Base-by-base conservation (phyloP, 257 asterid genomes). In the Solanum paucissectum region DNA sequence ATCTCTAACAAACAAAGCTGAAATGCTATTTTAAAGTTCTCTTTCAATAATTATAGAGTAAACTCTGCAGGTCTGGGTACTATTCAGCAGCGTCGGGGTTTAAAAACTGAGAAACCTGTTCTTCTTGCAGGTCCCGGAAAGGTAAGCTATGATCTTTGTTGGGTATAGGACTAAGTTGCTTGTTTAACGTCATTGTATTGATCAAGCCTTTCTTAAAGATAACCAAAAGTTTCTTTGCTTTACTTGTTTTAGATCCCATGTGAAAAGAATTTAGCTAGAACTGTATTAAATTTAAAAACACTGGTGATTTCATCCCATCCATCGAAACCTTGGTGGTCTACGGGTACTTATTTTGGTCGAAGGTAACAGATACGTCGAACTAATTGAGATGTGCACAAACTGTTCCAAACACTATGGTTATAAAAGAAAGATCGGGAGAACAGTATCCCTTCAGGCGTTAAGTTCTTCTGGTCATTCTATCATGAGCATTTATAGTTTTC, bases 81-180 rank as follows among this genome's bases (percentile, higher is more conserved):
- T 88, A 95, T 97, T 89, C 98, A 95, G 90, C 93, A 91, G 91
- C 94, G 99, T 7, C 97, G 99, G 12, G 94, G 95, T 77, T 83
- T 91, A 46, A 89, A 83, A 49, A 94, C 97, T 7, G 99, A 93
- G 89, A 95, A 95, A 91, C 98, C 99, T 66, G 90, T 92, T 90
- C 99, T 97, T 90, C 98, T 95, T 72, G 88, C 97, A 21, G 99
- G 99, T 16, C 99, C 99, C 16, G 99, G 99, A 84, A 95, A 97
- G 98, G 99, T 95, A 69, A 84, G 25, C 76, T 27, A 25, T 83
- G 34, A 18, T 62, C 38, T 85, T 82, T 18, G 23, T 88, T 72
- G 77, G 44, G 81, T 32, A 38, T 25, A 60, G 42, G 3, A 4
- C 32, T 20, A 44, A 37, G 79, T 29, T 44, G 18, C 23, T 14